phyloP scores from a whole-genome alignment of 352 stramenopile species.

The Sclerospora graminicola region DNA sequence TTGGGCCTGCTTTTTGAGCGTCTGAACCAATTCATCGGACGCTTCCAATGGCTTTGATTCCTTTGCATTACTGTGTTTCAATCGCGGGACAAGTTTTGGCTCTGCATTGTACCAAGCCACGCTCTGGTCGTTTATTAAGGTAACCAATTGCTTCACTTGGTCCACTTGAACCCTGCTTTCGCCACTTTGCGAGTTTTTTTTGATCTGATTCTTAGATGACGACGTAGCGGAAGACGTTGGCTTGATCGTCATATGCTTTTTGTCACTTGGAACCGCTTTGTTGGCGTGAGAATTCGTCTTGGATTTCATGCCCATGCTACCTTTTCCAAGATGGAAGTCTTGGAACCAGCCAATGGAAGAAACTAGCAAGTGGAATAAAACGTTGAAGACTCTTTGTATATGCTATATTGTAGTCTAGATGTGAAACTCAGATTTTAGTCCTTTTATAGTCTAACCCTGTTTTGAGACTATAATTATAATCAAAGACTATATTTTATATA shows the following conservation, averaged over 20 bases:
- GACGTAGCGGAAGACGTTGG: neutral
- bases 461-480: no score
- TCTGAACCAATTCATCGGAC: conserved; percentile 31
- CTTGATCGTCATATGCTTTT: conserved; percentile 3
- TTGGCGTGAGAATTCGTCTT: conserved; percentile 1
- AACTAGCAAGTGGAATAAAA: neutral
- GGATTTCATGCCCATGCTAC: conserved; percentile 5
- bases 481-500: no score
- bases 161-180: conserved; percentile 2
- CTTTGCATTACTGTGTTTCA: conserved; percentile 7
- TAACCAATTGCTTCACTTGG: conserved; percentile 20
- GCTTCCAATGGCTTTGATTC: conserved; percentile 6
- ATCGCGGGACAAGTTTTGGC: conserved; percentile 18
- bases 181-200: neutral
- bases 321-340: no score
- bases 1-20: conserved; percentile 52
- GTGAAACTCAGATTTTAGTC: no score
- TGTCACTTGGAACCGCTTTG: neutral
- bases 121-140: conserved; percentile 20
- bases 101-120: conserved; percentile 31
- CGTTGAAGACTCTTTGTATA: no score
- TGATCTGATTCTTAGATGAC: neutral
- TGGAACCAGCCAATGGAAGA: no score
- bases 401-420: no score
- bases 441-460: no score